Conservation (phyloP, 1,284 basidiomycete genomes). For the Entoloma clypeatum region DNA sequence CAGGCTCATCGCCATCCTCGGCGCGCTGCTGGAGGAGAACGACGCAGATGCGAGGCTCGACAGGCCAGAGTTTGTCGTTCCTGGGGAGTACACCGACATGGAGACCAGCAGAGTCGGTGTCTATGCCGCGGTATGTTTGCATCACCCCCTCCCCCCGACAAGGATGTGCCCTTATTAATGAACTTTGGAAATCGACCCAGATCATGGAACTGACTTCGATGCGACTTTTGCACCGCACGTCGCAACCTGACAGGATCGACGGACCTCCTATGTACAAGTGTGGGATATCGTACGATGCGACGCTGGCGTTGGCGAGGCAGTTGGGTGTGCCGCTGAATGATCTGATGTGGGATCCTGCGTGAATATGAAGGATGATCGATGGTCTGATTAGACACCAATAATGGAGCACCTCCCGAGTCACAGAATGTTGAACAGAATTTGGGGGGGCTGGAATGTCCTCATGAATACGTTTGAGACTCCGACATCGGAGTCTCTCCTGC, state of each 20-base stretch:
- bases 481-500: no score
- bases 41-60: constrained; percentile 52
- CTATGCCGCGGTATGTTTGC: constrained; percentile 51
- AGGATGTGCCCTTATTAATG: not conserved
- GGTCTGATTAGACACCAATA: no score
- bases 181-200: constrained; percentile 32
- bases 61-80: constrained; percentile 43
- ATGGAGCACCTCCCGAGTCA: no score
- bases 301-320: constrained; percentile 58
- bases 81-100: constrained; percentile 66
- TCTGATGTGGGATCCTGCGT: constrained; percentile 64
- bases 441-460: no score
- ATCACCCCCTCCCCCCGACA: no score
- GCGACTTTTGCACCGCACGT: constrained; percentile 65
- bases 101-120: constrained; percentile 55
- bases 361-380: no score
- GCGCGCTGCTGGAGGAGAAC: constrained; percentile 80
- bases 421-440: no score
- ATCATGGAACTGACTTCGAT: constrained; percentile 69
- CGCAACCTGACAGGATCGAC: constrained; percentile 64
- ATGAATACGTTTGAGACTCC: no score
- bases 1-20: constrained; percentile 79
- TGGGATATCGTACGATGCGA: constrained; percentile 66
- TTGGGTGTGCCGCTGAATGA: constrained; percentile 65
- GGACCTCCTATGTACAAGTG: constrained; percentile 71